Conservation (phyloP, 2,329 filamentous ascomycete species). For the Claviceps monticola region DNA sequence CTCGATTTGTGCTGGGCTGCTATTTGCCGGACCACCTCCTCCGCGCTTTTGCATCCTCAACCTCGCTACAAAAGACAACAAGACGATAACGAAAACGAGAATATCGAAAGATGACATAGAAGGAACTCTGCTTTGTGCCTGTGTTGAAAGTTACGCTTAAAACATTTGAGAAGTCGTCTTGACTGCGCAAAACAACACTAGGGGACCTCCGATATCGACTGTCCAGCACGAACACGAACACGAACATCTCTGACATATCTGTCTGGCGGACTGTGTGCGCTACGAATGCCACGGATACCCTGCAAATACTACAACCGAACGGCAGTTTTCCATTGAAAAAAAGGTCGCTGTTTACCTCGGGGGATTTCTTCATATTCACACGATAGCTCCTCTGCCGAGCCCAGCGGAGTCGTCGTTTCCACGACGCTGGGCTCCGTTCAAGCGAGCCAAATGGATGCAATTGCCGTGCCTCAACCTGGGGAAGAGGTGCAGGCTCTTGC, state of each 20-base stretch:
- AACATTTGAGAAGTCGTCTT: no score
- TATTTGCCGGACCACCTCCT: background rate
- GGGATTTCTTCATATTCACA: background rate
- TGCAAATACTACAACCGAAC: background rate
- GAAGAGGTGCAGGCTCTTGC: constrained; percentile 5
- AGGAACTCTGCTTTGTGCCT: no score
- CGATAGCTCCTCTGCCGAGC: constrained; percentile 4
- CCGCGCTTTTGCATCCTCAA: background rate
- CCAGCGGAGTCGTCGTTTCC: constrained; percentile 4
- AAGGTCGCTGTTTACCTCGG: background rate
- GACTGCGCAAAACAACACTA: background rate
- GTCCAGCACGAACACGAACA: background rate
- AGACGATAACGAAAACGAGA: no score
- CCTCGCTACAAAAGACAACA: background rate
- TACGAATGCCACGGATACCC: background rate
- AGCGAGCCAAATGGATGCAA: constrained; percentile 9
- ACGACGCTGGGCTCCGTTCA: constrained; percentile 10
- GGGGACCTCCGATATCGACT: background rate
- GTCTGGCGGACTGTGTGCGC: background rate
- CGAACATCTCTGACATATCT: background rate
- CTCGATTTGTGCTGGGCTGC: background rate
- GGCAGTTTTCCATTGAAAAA: background rate
- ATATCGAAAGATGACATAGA: no score
- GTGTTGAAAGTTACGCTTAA: no score
- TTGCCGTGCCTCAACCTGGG: constrained; percentile 9